A percentile compares a stretch with the other conserved stretches of the same genome.
Evolutionary conservation across 2,329 filamentous ascomycete species (phyloP).

Genomic region (Tolypocladium endophyticum): DNA sequence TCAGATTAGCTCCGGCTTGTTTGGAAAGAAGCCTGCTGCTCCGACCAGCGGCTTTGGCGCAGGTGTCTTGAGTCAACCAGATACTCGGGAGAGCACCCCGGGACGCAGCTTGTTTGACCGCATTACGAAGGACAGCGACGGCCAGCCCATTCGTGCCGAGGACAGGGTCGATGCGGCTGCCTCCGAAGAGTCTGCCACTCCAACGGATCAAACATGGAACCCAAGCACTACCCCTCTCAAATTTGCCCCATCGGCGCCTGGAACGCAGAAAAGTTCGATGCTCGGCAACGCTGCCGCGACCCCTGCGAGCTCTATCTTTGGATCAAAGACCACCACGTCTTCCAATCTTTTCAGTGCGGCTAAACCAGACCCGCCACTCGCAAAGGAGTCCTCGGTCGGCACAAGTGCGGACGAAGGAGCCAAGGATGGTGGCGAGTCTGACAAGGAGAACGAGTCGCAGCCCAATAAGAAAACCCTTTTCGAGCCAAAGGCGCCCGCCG

Average conservation of each 20-base stretch:
- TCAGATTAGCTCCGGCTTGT: constrained; percentile 14
- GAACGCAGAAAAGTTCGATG: constrained; percentile 17
- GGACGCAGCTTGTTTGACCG: constrained; percentile 46
- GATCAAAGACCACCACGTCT: constrained; percentile 22
- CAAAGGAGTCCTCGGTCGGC: constrained; percentile 15
- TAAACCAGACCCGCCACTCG: constrained; percentile 17
- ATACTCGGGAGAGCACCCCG: constrained; percentile 32
- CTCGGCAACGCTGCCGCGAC: constrained; percentile 19
- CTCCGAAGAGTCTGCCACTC: constrained; percentile 16
- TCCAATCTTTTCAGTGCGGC: constrained; percentile 25
- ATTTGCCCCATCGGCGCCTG: constrained; percentile 29
- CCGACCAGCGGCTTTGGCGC: constrained; percentile 9
- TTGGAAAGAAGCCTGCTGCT: constrained; percentile 19
- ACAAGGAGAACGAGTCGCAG: constrained; percentile 32
- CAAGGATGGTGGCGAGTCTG: constrained; percentile 28
- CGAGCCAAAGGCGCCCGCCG: constrained; percentile 17
- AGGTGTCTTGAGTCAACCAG: constrained; percentile 25
- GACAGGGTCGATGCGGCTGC: constrained; percentile 10
- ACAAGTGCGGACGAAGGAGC: constrained; percentile 14
- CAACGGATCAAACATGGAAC: constrained; percentile 28
- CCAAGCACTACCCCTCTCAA: constrained; percentile 43
- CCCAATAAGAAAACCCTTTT: constrained; percentile 21
- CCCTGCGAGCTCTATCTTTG: constrained; percentile 22
- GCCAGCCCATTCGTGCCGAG: constrained; percentile 35
- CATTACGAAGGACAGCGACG: constrained; percentile 37